Conservation (phyloP, 768 basidiomycete species). For the Lentinus tigrinus region DNA sequence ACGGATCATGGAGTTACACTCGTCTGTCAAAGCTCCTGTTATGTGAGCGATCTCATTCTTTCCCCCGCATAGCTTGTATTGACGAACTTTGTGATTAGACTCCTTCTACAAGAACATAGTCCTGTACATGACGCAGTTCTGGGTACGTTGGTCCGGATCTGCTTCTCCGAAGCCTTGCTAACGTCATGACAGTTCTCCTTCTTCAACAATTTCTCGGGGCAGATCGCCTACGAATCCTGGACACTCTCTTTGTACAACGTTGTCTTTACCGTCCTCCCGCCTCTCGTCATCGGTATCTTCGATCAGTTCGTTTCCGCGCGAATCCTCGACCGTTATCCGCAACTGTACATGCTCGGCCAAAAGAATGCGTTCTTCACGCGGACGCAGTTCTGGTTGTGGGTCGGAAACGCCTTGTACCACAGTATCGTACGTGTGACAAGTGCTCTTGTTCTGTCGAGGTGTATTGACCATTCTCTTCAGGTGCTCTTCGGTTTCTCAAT, state of each 20-base stretch:
- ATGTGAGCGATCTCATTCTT: slow-evolving; percentile 53
- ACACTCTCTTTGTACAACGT: slow-evolving; percentile 97
- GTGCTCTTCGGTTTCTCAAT: slow-evolving; percentile 85
- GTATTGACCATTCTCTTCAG: slow-evolving; percentile 39
- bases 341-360: slow-evolving; percentile 93
- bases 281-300: slow-evolving; percentile 95
- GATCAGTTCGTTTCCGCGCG: slow-evolving; percentile 98
- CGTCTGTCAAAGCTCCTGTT: slow-evolving; percentile 93
- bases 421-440: slow-evolving; percentile 59
- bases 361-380: slow-evolving; percentile 91
- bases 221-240: slow-evolving; percentile 99
- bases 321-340: slow-evolving; percentile 95
- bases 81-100: slow-evolving; percentile 43
- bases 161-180: neutral
- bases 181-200: slow-evolving; percentile 75
- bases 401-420: slow-evolving; percentile 86
- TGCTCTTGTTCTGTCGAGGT: neutral
- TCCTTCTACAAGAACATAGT: slow-evolving; percentile 99
- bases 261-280: slow-evolving; percentile 92
- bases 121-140: slow-evolving; percentile 98
- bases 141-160: slow-evolving; percentile 53
- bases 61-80: neutral
- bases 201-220: slow-evolving; percentile 99
- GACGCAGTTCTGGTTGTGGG: slow-evolving; percentile 90
- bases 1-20: slow-evolving; percentile 98